Evolutionary conservation across 768 basidiomycete genomes (phyloP).

Genomic region (Podaxis sp.): DNA sequence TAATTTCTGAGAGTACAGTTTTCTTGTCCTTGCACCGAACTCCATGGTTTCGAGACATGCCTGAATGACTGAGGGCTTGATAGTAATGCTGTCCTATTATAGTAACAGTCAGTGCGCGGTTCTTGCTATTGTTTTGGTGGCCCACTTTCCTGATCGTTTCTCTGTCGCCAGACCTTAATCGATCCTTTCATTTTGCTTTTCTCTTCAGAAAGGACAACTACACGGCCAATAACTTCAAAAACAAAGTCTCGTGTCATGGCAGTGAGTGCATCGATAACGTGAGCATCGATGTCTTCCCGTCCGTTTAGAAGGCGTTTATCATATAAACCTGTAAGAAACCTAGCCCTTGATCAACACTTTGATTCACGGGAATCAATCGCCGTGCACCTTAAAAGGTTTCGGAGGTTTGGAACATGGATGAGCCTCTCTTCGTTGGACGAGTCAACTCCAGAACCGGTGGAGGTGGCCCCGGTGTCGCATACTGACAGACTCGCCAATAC

Average conservation of each 20-base stretch:
- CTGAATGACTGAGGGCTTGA: conserved; percentile 35
- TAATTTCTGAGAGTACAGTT: conserved; percentile 38
- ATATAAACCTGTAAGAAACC: conserved; percentile 16
- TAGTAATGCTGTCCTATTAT: conserved; percentile 23
- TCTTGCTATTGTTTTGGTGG: neutral
- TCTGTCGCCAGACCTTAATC: conserved; percentile 56
- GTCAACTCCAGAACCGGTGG: neutral
- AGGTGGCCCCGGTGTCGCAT: neutral
- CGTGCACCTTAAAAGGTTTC: neutral
- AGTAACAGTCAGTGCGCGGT: neutral
- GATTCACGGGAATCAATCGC: neutral
- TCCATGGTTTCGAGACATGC: conserved; percentile 49
- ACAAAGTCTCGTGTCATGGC: conserved; percentile 48
- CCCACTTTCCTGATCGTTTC: conserved; percentile 37
- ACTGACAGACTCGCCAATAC: neutral
- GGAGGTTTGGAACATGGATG: neutral
- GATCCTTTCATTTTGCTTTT: conserved; percentile 54
- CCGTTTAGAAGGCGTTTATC: conserved; percentile 10
- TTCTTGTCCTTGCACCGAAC: conserved; percentile 28
- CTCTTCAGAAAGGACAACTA: conserved; percentile 55
- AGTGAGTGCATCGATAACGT: conserved; percentile 21
- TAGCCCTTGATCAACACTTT: neutral
- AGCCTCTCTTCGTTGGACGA: neutral
- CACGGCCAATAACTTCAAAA: conserved; percentile 45
- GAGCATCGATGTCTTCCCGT: neutral